Percentiles rank a stretch among this genome's conserved stretches.
phyloP scores from a whole-genome alignment of 768 basidiomycete species.

The Tricholoma flavovirens region DNA sequence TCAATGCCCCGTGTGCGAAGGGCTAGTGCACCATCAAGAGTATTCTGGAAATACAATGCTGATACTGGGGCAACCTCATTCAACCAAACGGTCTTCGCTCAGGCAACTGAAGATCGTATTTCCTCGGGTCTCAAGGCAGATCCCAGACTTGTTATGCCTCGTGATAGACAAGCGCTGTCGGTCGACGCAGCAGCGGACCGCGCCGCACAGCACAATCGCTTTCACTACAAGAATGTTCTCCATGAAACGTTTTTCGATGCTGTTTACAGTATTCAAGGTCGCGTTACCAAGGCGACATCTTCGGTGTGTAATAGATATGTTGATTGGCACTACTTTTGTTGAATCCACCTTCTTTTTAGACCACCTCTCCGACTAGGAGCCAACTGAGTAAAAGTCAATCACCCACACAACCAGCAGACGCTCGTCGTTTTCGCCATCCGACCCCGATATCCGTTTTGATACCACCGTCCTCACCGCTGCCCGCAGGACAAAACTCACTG shows the following conservation, averaged over 20 bases:
- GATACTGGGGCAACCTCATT: neutral
- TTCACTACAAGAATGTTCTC: neutral
- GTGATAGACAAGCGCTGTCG: neutral
- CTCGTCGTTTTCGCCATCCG: neutral
- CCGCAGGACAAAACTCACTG: conserved; percentile 4
- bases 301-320: conserved; percentile 3
- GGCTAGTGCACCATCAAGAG: conserved; percentile 25
- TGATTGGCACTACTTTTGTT: neutral
- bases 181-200: neutral
- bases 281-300: conserved; percentile 13
- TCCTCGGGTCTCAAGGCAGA: neutral
- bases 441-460: neutral
- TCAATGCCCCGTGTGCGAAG: conserved; percentile 31
- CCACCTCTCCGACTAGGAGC: conserved; percentile 1
- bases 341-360: neutral
- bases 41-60: conserved; percentile 12
- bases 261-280: neutral
- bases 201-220: neutral
- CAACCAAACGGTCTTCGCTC: neutral
- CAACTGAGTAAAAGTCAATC: conserved; percentile 5
- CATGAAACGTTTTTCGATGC: conserved; percentile 2
- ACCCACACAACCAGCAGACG: neutral
- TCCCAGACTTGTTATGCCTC: neutral
- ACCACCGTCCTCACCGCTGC: neutral
- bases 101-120: neutral